Evolutionary conservation across 2,329 filamentous ascomycete species (phyloP).

Genomic region (Neonectria magnoliae): DNA sequence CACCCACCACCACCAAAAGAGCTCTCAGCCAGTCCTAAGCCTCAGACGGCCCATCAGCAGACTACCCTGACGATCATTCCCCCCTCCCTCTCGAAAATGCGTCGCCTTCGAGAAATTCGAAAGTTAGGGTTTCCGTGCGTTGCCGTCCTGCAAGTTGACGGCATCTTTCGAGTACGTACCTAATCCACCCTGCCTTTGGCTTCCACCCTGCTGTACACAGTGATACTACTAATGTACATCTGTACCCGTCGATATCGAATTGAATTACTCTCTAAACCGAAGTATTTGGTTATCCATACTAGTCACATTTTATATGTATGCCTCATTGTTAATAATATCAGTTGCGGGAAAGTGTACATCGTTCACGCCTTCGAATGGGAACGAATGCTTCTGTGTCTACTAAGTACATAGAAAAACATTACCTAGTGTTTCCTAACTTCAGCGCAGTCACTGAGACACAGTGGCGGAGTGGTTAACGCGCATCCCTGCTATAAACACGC

Average conservation of each 20-base stretch:
- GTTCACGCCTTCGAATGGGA: too few relatives aligned
- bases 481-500: slow-evolving; percentile 2
- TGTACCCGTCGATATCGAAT: too few relatives aligned
- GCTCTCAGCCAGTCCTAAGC: slow-evolving; percentile 17
- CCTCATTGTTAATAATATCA: too few relatives aligned
- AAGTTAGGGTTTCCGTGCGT: slow-evolving; percentile 7
- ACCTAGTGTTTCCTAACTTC: too few relatives aligned
- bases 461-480: slow-evolving; percentile 8
- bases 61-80: slow-evolving; percentile 28
- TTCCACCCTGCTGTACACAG: neutral
- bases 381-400: too few relatives aligned
- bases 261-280: neutral
- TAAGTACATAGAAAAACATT: neutral
- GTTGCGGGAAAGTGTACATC: too few relatives aligned
- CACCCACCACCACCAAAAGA: slow-evolving; percentile 11
- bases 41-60: slow-evolving; percentile 21
- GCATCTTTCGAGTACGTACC: slow-evolving; percentile 2
- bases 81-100: slow-evolving; percentile 3
- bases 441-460: neutral
- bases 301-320: too few relatives aligned
- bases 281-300: neutral
- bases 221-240: too few relatives aligned
- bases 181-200: neutral
- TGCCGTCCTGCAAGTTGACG: slow-evolving; percentile 18
- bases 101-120: slow-evolving; percentile 21